Evolutionary conservation across 192 early-diverging fungal species (phyloP).

Genomic region (Gigaspora rosea): DNA sequence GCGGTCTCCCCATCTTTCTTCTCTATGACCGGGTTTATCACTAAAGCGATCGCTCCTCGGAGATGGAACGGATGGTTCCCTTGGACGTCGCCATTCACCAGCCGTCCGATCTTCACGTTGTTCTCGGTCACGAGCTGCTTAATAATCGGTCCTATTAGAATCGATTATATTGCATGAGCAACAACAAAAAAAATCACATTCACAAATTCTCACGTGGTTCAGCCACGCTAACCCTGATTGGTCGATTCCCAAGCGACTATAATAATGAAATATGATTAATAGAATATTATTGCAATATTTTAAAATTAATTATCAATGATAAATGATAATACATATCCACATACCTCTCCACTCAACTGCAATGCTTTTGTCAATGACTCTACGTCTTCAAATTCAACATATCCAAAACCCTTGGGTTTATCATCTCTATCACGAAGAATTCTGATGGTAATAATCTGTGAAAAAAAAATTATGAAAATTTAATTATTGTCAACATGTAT

Average conservation of each 20-base stretch:
- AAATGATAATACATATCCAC: neutral
- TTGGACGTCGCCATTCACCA: slow-evolving; percentile 59
- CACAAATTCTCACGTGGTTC: slow-evolving; percentile 70
- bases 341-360: slow-evolving; percentile 58
- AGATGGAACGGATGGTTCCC: slow-evolving; percentile 45
- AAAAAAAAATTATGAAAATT: neutral
- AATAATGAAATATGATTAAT: neutral
- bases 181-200: neutral
- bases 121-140: slow-evolving; percentile 50
- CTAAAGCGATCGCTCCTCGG: slow-evolving; percentile 43
- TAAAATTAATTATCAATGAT: no score
- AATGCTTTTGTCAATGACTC: slow-evolving; percentile 84
- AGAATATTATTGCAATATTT: neutral
- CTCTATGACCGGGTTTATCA: slow-evolving; percentile 31
- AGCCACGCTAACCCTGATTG: slow-evolving; percentile 84
- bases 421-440: slow-evolving; percentile 81
- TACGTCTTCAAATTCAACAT: slow-evolving; percentile 88
- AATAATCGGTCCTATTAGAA: slow-evolving; percentile 10
- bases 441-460: slow-evolving; percentile 74
- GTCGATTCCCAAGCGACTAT: slow-evolving; percentile 65
- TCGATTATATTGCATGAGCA: slow-evolving; percentile 8
- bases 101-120: slow-evolving; percentile 64
- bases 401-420: slow-evolving; percentile 91
- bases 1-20: slow-evolving; percentile 45
- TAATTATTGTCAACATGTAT: neutral